Evolutionary conservation across 495 filamentous ascomycete species (phyloP), one percentile per base, ranked within the genome.

Genomic region (Penicillium pulvis): DNA sequence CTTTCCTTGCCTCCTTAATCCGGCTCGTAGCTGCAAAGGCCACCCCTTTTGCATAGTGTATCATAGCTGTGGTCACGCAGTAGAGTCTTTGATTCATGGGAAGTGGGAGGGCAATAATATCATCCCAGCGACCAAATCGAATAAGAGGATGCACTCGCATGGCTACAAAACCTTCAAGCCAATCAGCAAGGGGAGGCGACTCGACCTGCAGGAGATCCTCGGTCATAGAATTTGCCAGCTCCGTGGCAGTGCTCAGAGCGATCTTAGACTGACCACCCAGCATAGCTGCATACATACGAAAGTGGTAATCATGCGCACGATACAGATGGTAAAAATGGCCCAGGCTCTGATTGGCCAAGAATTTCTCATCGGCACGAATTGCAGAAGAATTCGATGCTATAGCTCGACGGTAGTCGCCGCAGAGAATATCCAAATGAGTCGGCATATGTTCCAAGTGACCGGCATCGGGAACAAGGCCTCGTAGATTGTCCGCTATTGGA

Each of bases 371-470:
- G 7, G 85, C 83, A 0, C 69, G 60, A 33, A 88, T 85, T n/a
- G 86, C 87, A n/a, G 78, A 72, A 3, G 78, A 73, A 67, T 90
- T 90, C 12, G 84, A 83, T 8, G 73, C 67, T 11, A 90, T 79
- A 0, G 84, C 86, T 16, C 73, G 75, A 5, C 80, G 76, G 65
- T 89, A 90, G 57, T 90, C 85, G 2, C 87, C 87, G 50, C 82
- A 81, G 4, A 90, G 73, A 9, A 90, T 74, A 67, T 90, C 86
- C 26, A 90, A 71, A 63, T 90, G 87, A 0, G 80, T 81, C 0
- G 87, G 87, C 87, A 90, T 90, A 61, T 90, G 87, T 48, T 85
- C 79, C n/a, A 90, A 75, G 63, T 90, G 87, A 4, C 87, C 87
- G 0, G 84, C 77, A 53, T 89, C 85, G 0, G 87, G 87, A 0